These are phyloP conservation scores for Endotrypanum monterogeii DNA, from an alignment of 208 protist species.

Conservation along the genomic window DNA sequence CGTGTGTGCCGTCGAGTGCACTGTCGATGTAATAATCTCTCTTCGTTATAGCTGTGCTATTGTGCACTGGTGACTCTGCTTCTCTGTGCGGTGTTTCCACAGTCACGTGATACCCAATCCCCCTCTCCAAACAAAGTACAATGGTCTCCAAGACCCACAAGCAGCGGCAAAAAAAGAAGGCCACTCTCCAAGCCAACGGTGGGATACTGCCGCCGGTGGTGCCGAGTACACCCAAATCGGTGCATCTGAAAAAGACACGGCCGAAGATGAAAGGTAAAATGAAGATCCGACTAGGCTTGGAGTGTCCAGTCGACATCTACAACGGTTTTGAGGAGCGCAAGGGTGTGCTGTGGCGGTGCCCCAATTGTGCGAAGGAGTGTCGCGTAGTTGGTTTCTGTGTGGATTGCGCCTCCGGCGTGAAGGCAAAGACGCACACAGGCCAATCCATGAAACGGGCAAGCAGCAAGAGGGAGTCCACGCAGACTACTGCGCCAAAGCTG, in stretches of 20 bases:
- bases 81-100: too few relatives aligned
- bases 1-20: too few relatives aligned
- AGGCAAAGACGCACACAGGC: slow-evolving; percentile 61
- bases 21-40: too few relatives aligned
- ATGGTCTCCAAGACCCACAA: slow-evolving; percentile 91
- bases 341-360: slow-evolving; percentile 84
- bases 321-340: slow-evolving; percentile 82
- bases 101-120: not conserved
- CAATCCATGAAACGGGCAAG: slow-evolving; percentile 54
- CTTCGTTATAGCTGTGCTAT: too few relatives aligned
- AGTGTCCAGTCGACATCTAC: slow-evolving; percentile 85
- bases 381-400: slow-evolving; percentile 88
- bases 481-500: slow-evolving; percentile 26
- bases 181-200: slow-evolving; percentile 57
- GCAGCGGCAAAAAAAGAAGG: slow-evolving; percentile 85
- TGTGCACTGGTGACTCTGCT: too few relatives aligned
- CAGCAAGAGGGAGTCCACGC: slow-evolving; percentile 37
- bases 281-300: slow-evolving; percentile 89
- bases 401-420: slow-evolving; percentile 72
- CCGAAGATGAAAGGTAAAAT: slow-evolving; percentile 90
- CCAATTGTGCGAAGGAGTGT: slow-evolving; percentile 64
- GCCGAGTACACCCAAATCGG: slow-evolving; percentile 69
- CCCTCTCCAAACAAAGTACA: not conserved
- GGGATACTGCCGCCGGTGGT: slow-evolving; percentile 68
- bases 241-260: slow-evolving; percentile 89